Evolutionary conservation across 108 stramenopile genomes (phyloP).

Genomic region (Ochromonas danica): DNA sequence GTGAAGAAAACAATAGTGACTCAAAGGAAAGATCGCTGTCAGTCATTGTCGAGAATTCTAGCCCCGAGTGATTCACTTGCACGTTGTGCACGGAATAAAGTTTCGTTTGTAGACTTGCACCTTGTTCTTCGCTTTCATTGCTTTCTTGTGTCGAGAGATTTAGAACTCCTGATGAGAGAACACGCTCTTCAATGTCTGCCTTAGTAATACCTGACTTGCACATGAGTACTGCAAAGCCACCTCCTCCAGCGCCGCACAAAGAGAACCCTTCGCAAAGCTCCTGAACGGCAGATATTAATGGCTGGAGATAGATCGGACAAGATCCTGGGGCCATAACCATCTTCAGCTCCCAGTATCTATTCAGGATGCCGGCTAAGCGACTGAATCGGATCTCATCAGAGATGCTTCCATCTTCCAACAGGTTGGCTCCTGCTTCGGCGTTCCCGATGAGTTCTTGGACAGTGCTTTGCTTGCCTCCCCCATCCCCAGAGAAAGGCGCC

Average conservation of each 20-base stretch:
- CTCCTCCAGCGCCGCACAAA: slow-evolving; percentile 40
- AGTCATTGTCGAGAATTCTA: too few relatives aligned
- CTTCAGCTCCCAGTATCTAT: slow-evolving; percentile 40
- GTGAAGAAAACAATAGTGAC: too few relatives aligned
- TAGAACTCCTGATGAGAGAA: too few relatives aligned
- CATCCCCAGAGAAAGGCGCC: background rate
- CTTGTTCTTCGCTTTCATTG: too few relatives aligned
- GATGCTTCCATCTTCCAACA: background rate
- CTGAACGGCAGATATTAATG: background rate
- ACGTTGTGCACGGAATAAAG: too few relatives aligned
- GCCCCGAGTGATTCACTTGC: too few relatives aligned
- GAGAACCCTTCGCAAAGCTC: background rate
- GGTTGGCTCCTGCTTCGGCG: background rate
- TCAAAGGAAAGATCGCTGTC: too few relatives aligned
- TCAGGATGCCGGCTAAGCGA: background rate
- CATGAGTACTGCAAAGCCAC: slow-evolving; percentile 33
- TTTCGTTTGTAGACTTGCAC: too few relatives aligned
- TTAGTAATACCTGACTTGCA: background rate
- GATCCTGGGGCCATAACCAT: slow-evolving; percentile 35
- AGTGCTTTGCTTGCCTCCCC: background rate
- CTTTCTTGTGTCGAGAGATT: too few relatives aligned
- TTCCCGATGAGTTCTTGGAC: background rate
- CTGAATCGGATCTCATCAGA: background rate
- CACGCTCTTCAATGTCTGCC: background rate
- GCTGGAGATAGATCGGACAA: background rate